These are phyloP conservation scores for Fusarium stilboides DNA, from an alignment of 2,329 filamentous ascomycete species.

Conservation along the genomic window DNA sequence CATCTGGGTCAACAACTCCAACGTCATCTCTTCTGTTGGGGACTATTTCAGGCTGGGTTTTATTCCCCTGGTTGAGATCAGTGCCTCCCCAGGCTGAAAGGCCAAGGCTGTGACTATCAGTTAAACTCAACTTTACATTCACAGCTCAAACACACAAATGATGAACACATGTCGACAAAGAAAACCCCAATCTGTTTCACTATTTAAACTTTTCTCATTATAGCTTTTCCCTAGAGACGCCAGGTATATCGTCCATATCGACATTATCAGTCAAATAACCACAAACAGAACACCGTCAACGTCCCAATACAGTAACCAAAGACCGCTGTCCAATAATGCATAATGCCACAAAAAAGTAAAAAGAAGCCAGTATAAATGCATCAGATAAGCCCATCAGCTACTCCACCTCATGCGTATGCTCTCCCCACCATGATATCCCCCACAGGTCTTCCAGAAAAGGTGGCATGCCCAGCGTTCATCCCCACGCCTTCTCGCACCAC, in stretches of 20 bases:
- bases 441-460: conserved; percentile 58
- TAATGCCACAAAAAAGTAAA: conserved; percentile 1
- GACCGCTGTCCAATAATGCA: conserved; percentile 6
- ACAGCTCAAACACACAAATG: not conserved
- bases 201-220: conserved; percentile 32
- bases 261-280: conserved; percentile 14
- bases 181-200: conserved; percentile 15
- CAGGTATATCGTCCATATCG: conserved; percentile 40
- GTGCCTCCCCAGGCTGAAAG: not conserved
- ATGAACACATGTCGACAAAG: not conserved
- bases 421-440: conserved; percentile 49
- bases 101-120: no score
- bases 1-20: not conserved
- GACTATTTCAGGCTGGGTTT: not conserved
- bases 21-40: conserved; percentile 1
- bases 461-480: conserved; percentile 60
- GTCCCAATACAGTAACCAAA: conserved; percentile 5
- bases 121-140: not conserved
- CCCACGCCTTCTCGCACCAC: conserved; percentile 60
- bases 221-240: conserved; percentile 21
- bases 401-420: conserved; percentile 42
- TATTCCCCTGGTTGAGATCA: not conserved
- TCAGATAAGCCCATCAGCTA: not conserved
- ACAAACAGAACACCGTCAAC: conserved; percentile 15
- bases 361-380: not conserved